These are phyloP conservation scores for Talaromyces atroroseus DNA, from an alignment of 2,329 filamentous ascomycete genomes.

Conservation along the genomic window DNA sequence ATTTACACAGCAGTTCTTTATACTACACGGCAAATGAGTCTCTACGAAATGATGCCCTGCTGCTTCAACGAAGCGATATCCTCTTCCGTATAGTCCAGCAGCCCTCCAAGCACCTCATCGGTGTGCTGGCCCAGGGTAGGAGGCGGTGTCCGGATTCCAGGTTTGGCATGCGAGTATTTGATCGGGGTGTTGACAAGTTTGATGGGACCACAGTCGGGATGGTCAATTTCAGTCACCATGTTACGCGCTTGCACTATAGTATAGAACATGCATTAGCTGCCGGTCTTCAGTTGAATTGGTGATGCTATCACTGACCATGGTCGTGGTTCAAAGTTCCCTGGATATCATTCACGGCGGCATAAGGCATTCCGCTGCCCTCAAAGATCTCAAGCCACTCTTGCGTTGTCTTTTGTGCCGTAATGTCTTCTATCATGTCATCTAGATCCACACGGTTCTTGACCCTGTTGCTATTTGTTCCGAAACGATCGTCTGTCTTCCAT, in stretches of 20 bases:
- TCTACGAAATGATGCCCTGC: constrained; percentile 59
- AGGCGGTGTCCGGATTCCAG: constrained; percentile 69
- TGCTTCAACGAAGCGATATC: constrained; percentile 60
- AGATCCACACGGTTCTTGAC: constrained; percentile 67
- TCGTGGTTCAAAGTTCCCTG: constrained; percentile 75
- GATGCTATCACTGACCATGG: constrained; percentile 56
- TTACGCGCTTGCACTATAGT: constrained; percentile 60
- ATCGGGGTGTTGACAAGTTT: constrained; percentile 91
- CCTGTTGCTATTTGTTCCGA: constrained; percentile 54
- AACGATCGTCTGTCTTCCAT: constrained; percentile 53
- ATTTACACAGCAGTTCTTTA: neutral
- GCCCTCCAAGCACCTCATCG: constrained; percentile 62
- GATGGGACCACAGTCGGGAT: constrained; percentile 74
- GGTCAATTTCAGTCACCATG: constrained; percentile 87
- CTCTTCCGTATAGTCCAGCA: constrained; percentile 55
- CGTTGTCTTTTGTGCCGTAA: constrained; percentile 73
- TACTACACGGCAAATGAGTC: neutral
- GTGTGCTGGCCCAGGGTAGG: constrained; percentile 86
- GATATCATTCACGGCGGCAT: constrained; percentile 90
- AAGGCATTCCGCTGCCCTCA: constrained; percentile 90
- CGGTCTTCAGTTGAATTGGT: neutral
- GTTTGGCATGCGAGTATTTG: constrained; percentile 81
- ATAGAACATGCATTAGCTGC: neutral
- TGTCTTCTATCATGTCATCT: constrained; percentile 70
- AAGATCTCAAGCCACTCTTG: constrained; percentile 80